Evolutionary conservation across 345 rosid species (phyloP), one percentile per base, ranked within the genome.

Genomic region (Syzygium oleosum): DNA sequence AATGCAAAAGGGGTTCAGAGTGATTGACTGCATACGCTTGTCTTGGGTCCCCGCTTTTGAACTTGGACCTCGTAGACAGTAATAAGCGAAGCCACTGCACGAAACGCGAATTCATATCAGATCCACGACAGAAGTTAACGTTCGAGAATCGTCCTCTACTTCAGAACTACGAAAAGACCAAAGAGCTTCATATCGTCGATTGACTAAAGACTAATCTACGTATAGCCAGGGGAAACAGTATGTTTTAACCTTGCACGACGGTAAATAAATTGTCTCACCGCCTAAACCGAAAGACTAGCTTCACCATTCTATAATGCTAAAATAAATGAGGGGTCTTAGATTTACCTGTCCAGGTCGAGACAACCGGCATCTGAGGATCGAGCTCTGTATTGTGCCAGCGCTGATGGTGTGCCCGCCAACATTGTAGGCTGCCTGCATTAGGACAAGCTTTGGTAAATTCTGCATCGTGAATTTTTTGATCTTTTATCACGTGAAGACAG

Each of bases 331-430:
- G 12, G 23, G 54, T 77, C 27, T 27, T 51, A 16, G 68, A 85
- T 80, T 86, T 52, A 95, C 99, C 99, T 96, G 99, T 91, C 97
- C 97, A 61, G 99, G 99, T 86, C 97, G 97, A 90, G 96, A 91
- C 96, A 98, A 93, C 68, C 94, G 93, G 91, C 99, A 96, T 87
- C 97, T 92, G 17, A 98, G 97, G 90, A 98, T 96, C 31, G 95
- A 92, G 88, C 89, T 92, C 91, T 94, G 98, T 86, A 96, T 94
- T 0, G 96, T 94, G 90, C 94, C 98, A 9, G 95, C 99, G 63
- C 98, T 96, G 54, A 96, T 89, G 85, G 96, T 96, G 94, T 93
- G 95, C 58, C 99, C 98, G 3, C 99, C 99, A 63, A 98, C 91
- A 27, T 96, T 96, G 87, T 96, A 96, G 38, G 99, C 99, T 89